A percentile compares a stretch with the other conserved stretches of the same genome.
Evolutionary conservation across 2,329 filamentous ascomycete genomes (phyloP).

Genomic region (Aspergillus calidoustus): DNA sequence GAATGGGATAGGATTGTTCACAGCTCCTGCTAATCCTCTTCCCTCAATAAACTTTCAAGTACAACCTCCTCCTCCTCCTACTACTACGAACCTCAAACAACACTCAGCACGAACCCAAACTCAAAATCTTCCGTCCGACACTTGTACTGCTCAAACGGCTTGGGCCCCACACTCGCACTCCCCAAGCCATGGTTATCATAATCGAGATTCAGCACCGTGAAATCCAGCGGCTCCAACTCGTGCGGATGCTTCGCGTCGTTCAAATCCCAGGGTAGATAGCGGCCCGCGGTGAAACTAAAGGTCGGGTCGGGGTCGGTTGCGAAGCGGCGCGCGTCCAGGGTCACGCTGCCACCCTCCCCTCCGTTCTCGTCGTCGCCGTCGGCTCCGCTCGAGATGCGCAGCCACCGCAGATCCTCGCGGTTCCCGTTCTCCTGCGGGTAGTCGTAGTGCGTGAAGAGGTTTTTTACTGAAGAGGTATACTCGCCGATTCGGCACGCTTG

Average conservation of each 20-base stretch:
- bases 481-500: conserved; percentile 59
- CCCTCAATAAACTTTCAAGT: too few relatives aligned
- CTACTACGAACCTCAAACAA: neutral
- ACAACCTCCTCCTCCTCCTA: neutral
- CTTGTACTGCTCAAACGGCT: conserved; percentile 10
- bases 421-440: conserved; percentile 72
- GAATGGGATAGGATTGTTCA: too few relatives aligned
- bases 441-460: conserved; percentile 65
- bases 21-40: too few relatives aligned
- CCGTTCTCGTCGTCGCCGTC: too few relatives aligned
- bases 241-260: conserved; percentile 66
- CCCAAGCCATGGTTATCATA: conserved; percentile 39
- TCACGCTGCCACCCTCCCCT: neutral
- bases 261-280: conserved; percentile 58
- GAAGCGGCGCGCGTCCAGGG: conserved; percentile 31
- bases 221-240: conserved; percentile 54
- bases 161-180: conserved; percentile 21
- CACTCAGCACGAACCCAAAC: conserved; percentile 10
- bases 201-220: conserved; percentile 34
- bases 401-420: conserved; percentile 63
- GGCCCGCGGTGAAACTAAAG: conserved; percentile 62
- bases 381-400: conserved; percentile 34
- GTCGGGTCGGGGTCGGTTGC: conserved; percentile 32
- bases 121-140: conserved; percentile 10
- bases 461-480: conserved; percentile 47